Percentiles rank a stretch among this genome's conserved stretches.
These are phyloP conservation scores for Talaromyces adpressus DNA, from an alignment of 495 filamentous ascomycete species.

Conservation along the genomic window DNA sequence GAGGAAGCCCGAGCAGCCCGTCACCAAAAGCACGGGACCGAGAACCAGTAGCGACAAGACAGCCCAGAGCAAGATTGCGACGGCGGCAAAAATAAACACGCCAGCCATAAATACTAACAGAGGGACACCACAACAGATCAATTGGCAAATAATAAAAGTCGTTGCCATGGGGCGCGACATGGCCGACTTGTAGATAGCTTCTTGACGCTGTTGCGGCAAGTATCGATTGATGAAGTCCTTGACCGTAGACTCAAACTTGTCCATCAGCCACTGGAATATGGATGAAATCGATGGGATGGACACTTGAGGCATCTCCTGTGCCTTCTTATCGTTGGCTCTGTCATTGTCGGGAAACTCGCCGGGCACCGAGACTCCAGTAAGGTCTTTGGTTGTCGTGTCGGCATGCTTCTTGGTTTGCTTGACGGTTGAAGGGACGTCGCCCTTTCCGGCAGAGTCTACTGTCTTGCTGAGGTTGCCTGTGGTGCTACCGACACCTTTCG, in stretches of 20 bases:
- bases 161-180: slow-evolving; percentile 24
- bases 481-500: slow-evolving; percentile 17
- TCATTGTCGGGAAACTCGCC: slow-evolving; percentile 28
- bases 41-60: slow-evolving; percentile 29
- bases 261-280: slow-evolving; percentile 19
- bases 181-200: slow-evolving; percentile 23
- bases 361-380: slow-evolving; percentile 20
- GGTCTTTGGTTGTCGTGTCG: slow-evolving; percentile 14
- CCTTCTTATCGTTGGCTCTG: slow-evolving; percentile 11
- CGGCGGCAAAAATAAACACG: slow-evolving; percentile 28
- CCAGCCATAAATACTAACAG: slow-evolving; percentile 29
- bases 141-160: slow-evolving; percentile 29
- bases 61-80: slow-evolving; percentile 28
- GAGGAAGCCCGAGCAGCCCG: slow-evolving; percentile 29
- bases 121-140: slow-evolving; percentile 32
- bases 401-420: slow-evolving; percentile 15
- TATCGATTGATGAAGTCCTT: slow-evolving; percentile 20
- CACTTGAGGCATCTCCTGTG: slow-evolving; percentile 16
- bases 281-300: slow-evolving; percentile 11
- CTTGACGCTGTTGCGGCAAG: slow-evolving; percentile 24
- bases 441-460: not conserved
- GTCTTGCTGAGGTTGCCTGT: slow-evolving; percentile 8
- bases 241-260: slow-evolving; percentile 23
- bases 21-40: slow-evolving; percentile 28
- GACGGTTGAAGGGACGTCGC: slow-evolving; percentile 14